Percentiles rank a stretch among this genome's conserved stretches.
phyloP scores from a whole-genome alignment of 768 basidiomycete genomes.

The Trametes elegans region DNA sequence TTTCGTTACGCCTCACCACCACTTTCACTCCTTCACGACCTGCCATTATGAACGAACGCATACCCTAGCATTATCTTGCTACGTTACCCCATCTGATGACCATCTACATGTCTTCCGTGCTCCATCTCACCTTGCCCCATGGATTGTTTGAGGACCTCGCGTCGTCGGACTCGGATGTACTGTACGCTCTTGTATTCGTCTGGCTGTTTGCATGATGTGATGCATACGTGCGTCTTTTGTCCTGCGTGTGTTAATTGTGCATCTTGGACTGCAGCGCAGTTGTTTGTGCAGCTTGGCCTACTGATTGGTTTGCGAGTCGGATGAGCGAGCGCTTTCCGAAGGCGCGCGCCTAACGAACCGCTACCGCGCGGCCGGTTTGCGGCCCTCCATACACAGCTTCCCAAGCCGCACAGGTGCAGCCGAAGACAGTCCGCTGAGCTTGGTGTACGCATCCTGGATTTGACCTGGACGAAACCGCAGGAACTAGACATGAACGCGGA shows the following conservation, averaged over 20 bases:
- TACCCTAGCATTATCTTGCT: constrained; percentile 5
- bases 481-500: no score
- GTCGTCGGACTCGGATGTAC: constrained; percentile 2
- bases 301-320: not conserved
- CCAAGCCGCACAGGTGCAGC: not conserved
- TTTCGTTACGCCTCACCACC: not conserved
- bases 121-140: not conserved
- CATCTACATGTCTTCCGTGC: not conserved
- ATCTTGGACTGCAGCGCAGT: no score
- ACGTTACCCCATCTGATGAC: not conserved
- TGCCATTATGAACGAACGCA: not conserved
- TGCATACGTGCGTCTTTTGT: no score
- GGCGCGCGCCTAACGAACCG: not conserved
- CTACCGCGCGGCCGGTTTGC: not conserved
- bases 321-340: no score
- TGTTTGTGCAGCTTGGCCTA: not conserved
- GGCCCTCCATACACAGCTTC: constrained; percentile 1
- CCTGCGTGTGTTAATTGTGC: no score
- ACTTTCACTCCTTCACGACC: not conserved
- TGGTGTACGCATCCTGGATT: no score
- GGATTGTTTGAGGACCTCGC: not conserved
- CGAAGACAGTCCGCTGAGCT: not conserved
- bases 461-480: no score
- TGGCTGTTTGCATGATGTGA: no score
- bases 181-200: not conserved